A percentile compares a stretch with the other conserved stretches of the same genome.
These are phyloP conservation scores for Tulasnella calospora DNA, from an alignment of 768 basidiomycete species.

Conservation along the genomic window DNA sequence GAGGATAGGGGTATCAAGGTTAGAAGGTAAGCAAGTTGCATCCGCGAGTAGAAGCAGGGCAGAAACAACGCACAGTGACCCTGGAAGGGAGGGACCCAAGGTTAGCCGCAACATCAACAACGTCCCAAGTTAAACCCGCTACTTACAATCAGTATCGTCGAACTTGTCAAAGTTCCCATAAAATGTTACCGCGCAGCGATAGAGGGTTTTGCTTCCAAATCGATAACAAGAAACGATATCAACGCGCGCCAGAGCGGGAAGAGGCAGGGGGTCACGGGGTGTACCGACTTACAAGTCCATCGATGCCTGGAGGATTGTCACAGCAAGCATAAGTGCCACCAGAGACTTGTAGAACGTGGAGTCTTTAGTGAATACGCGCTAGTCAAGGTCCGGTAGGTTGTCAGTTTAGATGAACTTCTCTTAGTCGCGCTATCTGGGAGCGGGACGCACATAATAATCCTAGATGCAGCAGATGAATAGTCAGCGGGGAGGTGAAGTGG, in stretches of 20 bases:
- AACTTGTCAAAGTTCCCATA: slow-evolving; percentile 22
- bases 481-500: not conserved
- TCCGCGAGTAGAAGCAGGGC: not conserved
- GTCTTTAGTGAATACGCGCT: slow-evolving; percentile 18
- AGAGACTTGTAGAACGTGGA: slow-evolving; percentile 3
- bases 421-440: not conserved
- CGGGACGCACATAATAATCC: slow-evolving; percentile 8
- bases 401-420: not conserved
- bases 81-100: not conserved
- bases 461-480: not conserved
- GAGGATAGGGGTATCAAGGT: not conserved
- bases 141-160: slow-evolving; percentile 19
- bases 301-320: not conserved
- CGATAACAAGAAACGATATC: not conserved
- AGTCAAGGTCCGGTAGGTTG: not conserved
- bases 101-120: not conserved
- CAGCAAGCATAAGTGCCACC: not conserved
- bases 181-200: not conserved
- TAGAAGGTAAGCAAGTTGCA: not conserved
- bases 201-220: not conserved
- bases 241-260: not conserved
- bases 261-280: not conserved
- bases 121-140: not conserved
- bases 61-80: not conserved
- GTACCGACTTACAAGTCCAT: slow-evolving; percentile 20